Conservation (phyloP, 768 basidiomycete species). For the Strobilomyces confusus region DNA sequence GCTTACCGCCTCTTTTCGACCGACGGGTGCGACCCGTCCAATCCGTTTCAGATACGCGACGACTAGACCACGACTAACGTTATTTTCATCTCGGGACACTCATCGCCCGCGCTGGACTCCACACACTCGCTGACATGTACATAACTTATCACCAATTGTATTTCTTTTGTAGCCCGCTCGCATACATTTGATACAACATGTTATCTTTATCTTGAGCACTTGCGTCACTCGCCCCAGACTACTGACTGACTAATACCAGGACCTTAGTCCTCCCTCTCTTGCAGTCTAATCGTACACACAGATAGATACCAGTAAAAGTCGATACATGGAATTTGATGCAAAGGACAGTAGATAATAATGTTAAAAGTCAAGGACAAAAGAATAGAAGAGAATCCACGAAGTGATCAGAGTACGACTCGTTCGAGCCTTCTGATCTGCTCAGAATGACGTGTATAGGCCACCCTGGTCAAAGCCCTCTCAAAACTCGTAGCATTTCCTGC, state of each 20-base stretch:
- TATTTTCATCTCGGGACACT: no score
- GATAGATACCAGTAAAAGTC: neutral
- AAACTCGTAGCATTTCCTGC: constrained; percentile 17
- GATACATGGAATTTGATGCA: neutral
- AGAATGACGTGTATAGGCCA: neutral
- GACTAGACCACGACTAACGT: no score
- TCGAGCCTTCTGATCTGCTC: neutral
- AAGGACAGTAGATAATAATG: neutral
- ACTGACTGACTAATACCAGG: no score
- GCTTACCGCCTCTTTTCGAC: constrained; percentile 68
- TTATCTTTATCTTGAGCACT: no score
- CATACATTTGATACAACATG: no score
- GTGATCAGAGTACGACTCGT: neutral
- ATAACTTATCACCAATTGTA: no score
- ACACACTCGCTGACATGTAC: no score
- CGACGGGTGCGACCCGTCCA: no score
- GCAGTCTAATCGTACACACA: neutral
- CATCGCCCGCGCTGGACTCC: no score
- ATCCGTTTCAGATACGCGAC: neutral
- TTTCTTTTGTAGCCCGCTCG: no score
- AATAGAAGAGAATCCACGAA: neutral
- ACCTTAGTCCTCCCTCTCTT: no score
- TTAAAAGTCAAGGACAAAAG: neutral
- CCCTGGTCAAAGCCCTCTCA: constrained; percentile 1
- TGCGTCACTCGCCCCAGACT: no score